Base-by-base conservation (phyloP, 192 early-diverging fungal genomes). In the Spizellomyces punctatus region DNA sequence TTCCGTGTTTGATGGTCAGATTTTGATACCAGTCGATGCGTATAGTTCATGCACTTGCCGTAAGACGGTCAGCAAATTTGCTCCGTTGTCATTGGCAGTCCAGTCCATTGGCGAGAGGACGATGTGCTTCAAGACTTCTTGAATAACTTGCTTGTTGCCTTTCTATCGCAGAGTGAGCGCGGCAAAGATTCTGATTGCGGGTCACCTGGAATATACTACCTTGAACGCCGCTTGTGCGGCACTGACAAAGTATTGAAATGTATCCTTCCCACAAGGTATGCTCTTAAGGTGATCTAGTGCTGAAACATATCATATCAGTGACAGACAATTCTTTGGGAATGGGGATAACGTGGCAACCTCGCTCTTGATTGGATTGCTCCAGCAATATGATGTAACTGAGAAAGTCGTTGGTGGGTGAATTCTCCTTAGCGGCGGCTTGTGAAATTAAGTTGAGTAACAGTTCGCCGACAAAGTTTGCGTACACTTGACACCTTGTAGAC, bases 181-280 rank as follows among this genome's bases (percentile, higher is more conserved):
- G 0, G 27, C 27, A 36, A 36, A 36, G 1, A 2, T 36, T 36
- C 27, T 36, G 0, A 3, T 36, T 36, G 27, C 27, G 27, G 27
- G 27, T 36, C 27, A 3, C 27, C 27, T 36, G 27, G 27, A 36
- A 36, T 3, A 36, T 36, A 36, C 27, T 36, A 36, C 27, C 27
- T 67, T 67, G 72, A 46, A 74, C 43, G 64, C 72, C 21, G 55
- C 45, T 46, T 74, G 63, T 16, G 72, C 72, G 5, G 72, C 72
- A 46, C 55, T 47, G 36, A 74, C 56, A 44, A 74, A 67, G 12
- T 46, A 48, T 27, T 60, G 47, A 60, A 67, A 22, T 6, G 56
- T 74, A 9, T 50, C 64, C 7, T 19, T 10, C 4, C 16, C 48
- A 21, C 41, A 42, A 19, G 64, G 36, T 16, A 74, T 60, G 14